Evolutionary conservation across 169 alveolate species (phyloP), one percentile per base, ranked within the genome.

Genomic region (Cryptosporidium baileyi): DNA sequence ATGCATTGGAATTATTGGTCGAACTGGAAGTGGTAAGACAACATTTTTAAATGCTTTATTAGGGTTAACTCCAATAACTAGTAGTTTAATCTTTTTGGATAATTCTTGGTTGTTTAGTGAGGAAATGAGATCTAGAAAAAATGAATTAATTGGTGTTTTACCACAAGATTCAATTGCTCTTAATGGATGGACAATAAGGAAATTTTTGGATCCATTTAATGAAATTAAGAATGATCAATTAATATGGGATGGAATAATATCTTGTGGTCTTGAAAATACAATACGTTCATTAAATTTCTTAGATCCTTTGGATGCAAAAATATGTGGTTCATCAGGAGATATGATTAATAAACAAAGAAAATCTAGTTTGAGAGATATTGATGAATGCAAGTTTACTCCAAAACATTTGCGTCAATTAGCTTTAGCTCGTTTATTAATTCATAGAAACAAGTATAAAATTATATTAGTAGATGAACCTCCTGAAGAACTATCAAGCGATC

Each of bases 401-500:
- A 90, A 89, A 24, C 88, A 85, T 52, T 85, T 91, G 51, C 88
- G 96, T 11, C 93, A 90, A 61, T 80, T 93, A 44, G 82, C 92
- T 1, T 61, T 93, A 26, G 95, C 93, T 7, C 51, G 94, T 13
- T 60, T 93, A 47, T 82, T 90, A 9, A 89, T 93, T 24, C 91
- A 91, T 60, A 88, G 96, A 36, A 61, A 74, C 22, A 85, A 80
- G 24, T 93, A 91, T 62, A 92, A 89, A 65, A 61, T 93, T 8
- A 41, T 93, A 8, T 40, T 93, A 61, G 88, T 93, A 30, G 96
- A 93, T 61, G 96, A 93, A 80, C 94, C 94, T 11, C 96, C 95
- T 7, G 81, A 65, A 30, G 81, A 65, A 22, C 47, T 65, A n/a
- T 65, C 81, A 9, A 6, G 79, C 3, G 57, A 61, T 17, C n/a